phyloP scores from a whole-genome alignment of 805 yeast species.

The Pichia phayaonensis region DNA sequence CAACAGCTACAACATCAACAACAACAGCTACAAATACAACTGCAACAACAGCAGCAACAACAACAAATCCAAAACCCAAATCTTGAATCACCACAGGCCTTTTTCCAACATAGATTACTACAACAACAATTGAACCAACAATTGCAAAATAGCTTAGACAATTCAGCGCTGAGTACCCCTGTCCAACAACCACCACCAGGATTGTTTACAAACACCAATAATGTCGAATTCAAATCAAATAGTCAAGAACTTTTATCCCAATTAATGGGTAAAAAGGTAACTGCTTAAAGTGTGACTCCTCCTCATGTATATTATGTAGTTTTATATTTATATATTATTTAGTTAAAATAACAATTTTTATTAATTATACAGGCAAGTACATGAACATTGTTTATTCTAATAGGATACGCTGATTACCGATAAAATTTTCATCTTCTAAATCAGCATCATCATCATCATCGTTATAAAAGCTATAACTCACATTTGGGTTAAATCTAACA shows the following conservation, averaged over 20 bases:
- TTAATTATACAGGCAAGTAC: neutral
- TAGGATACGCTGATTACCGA: slow-evolving; percentile 5
- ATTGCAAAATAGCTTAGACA: slow-evolving; percentile 15
- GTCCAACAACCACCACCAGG: slow-evolving; percentile 72
- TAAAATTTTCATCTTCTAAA: slow-evolving; percentile 1
- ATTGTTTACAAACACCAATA: slow-evolving; percentile 29
- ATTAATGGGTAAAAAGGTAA: slow-evolving; percentile 57
- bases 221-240: slow-evolving; percentile 14
- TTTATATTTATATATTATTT: neutral
- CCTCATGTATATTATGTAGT: neutral
- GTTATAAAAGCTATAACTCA: slow-evolving; percentile 21
- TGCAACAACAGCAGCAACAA: no score
- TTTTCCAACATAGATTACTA: slow-evolving; percentile 8
- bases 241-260: slow-evolving; percentile 73
- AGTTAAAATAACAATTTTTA: no score
- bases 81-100: neutral
- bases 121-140: slow-evolving; percentile 25
- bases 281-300: slow-evolving; percentile 9
- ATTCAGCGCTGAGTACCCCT: slow-evolving; percentile 21
- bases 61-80: neutral
- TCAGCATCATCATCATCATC: slow-evolving; percentile 3
- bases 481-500: slow-evolving; percentile 27
- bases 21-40: slow-evolving; percentile 20
- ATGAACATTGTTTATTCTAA: neutral
- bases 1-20: slow-evolving; percentile 27